phyloP scores from a whole-genome alignment of 495 filamentous ascomycete species.

The Penicillium soppii region DNA sequence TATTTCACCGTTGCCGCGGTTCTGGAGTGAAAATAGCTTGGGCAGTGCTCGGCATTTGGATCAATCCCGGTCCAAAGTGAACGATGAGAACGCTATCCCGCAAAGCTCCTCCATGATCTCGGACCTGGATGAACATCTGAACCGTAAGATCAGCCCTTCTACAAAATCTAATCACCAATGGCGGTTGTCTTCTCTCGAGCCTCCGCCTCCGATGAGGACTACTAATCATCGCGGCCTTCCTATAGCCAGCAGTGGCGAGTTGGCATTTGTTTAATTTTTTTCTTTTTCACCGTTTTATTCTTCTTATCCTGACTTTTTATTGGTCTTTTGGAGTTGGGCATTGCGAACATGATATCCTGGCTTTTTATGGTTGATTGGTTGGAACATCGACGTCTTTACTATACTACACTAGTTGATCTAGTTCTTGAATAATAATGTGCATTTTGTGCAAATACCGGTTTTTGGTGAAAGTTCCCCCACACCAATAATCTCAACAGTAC shows the following conservation, averaged over 20 bases:
- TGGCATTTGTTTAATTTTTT: slow-evolving; percentile 31
- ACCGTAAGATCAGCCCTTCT: slow-evolving; percentile 17
- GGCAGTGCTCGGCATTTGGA: slow-evolving; percentile 25
- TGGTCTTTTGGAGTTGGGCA: slow-evolving; percentile 19
- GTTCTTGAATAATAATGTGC: slow-evolving; percentile 5
- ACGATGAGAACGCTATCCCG: slow-evolving; percentile 14
- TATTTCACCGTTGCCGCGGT: slow-evolving; percentile 45
- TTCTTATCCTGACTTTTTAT: slow-evolving; percentile 4
- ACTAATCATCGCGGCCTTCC: slow-evolving; percentile 21
- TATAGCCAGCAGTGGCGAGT: slow-evolving; percentile 29
- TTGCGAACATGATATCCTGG: slow-evolving; percentile 34
- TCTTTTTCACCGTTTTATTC: neutral
- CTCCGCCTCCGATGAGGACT: slow-evolving; percentile 18
- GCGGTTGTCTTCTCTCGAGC: slow-evolving; percentile 15
- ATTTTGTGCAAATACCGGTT: neutral
- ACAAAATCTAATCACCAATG: slow-evolving; percentile 11
- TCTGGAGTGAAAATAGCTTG: slow-evolving; percentile 41
- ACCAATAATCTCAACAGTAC: too few relatives aligned
- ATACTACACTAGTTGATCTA: slow-evolving; percentile 9
- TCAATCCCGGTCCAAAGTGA: neutral
- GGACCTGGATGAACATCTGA: slow-evolving; percentile 27
- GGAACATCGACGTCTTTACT: neutral
- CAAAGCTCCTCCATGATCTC: slow-evolving; percentile 28
- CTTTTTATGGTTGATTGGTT: slow-evolving; percentile 14
- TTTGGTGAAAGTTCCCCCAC: too few relatives aligned